These are phyloP conservation scores for Apodospora peruviana DNA, from an alignment of 495 filamentous ascomycete genomes.

Conservation along the genomic window DNA sequence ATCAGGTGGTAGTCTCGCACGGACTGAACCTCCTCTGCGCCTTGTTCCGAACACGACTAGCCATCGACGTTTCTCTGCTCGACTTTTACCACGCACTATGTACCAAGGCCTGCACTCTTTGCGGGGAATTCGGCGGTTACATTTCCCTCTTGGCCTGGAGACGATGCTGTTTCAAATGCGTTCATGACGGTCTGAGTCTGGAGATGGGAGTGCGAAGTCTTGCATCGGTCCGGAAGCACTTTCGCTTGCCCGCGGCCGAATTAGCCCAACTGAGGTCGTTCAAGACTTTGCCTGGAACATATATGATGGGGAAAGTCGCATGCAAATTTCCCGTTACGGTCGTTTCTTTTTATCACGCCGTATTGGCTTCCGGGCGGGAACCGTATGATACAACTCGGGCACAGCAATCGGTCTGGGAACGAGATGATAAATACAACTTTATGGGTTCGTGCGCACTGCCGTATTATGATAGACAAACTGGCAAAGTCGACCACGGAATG, in stretches of 20 bases:
- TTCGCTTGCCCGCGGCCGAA: slow-evolving; percentile 26
- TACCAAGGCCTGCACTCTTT: slow-evolving; percentile 27
- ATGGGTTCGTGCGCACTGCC: slow-evolving; percentile 34
- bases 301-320: slow-evolving; percentile 24
- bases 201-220: slow-evolving; percentile 28
- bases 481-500: slow-evolving; percentile 28
- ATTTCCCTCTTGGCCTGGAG: slow-evolving; percentile 30
- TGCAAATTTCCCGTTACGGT: slow-evolving; percentile 25
- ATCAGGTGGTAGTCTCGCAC: slow-evolving; percentile 28
- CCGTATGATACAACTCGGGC: slow-evolving; percentile 9
- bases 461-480: slow-evolving; percentile 33
- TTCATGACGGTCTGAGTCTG: slow-evolving; percentile 20
- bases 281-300: slow-evolving; percentile 31
- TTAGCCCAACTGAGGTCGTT: slow-evolving; percentile 22
- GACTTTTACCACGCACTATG: slow-evolving; percentile 32
- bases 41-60: slow-evolving; percentile 34
- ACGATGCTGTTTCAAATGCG: slow-evolving; percentile 32
- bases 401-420: slow-evolving; percentile 14
- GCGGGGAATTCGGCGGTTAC: slow-evolving; percentile 30
- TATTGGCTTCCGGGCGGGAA: slow-evolving; percentile 18
- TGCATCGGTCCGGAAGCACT: slow-evolving; percentile 26
- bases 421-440: slow-evolving; percentile 29
- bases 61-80: slow-evolving; percentile 23
- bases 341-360: slow-evolving; percentile 30
- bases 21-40: slow-evolving; percentile 35